Percentiles rank a stretch among this genome's conserved stretches.
These are phyloP conservation scores for Peronospora belbahrii DNA, from an alignment of 352 stramenopile species.

Conservation along the genomic window DNA sequence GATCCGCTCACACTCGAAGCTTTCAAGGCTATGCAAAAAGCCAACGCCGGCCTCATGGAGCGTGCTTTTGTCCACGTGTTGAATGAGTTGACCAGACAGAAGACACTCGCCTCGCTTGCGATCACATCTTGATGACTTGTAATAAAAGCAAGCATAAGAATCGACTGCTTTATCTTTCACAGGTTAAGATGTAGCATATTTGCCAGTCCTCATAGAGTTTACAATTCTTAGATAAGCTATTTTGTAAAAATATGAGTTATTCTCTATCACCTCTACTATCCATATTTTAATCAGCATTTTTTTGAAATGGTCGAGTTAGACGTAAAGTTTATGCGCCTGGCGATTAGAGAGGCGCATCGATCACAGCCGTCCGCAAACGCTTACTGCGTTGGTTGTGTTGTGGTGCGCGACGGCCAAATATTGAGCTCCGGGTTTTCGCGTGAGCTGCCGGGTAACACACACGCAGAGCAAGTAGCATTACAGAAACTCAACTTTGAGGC, in stretches of 20 bases:
- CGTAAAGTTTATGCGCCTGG: conserved; percentile 61
- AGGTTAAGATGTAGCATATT: too few relatives aligned
- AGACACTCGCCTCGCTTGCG: conserved; percentile 27
- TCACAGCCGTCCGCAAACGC: conserved; percentile 61
- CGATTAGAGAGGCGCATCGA: conserved; percentile 74
- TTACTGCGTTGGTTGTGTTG: conserved; percentile 79
- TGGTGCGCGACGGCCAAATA: conserved; percentile 49
- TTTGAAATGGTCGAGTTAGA: conserved; percentile 18
- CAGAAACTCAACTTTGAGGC: conserved; percentile 73
- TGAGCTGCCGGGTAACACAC: conserved; percentile 83
- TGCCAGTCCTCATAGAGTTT: too few relatives aligned
- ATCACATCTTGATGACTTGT: not conserved
- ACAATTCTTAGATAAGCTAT: too few relatives aligned
- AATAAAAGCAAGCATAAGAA: too few relatives aligned
- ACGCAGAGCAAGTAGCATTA: conserved; percentile 83
- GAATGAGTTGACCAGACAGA: conserved; percentile 31
- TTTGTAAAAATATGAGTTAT: too few relatives aligned
- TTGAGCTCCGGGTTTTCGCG: conserved; percentile 75
- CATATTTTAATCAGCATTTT: too few relatives aligned
- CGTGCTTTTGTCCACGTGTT: conserved; percentile 50
- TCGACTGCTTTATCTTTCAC: conserved; percentile 2
- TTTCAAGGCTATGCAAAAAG: conserved; percentile 75
- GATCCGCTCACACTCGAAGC: conserved; percentile 68
- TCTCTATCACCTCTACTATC: too few relatives aligned
- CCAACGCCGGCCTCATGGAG: conserved; percentile 66